Conservation (phyloP, 208 protist genomes). For the Angomonas ambiguus region DNA sequence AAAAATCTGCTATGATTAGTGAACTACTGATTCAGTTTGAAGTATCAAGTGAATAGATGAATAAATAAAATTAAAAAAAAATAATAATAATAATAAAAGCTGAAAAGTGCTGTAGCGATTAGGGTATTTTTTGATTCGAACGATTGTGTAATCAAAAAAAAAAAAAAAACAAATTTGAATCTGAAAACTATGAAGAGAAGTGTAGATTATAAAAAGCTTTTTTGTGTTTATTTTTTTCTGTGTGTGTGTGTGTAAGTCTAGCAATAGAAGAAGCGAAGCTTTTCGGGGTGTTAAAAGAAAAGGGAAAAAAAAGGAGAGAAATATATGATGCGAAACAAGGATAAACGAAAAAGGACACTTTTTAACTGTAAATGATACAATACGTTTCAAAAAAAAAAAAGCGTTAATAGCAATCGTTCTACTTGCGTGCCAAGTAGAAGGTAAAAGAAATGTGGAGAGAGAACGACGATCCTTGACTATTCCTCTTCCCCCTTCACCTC, state of each 20-base stretch:
- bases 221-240: not conserved
- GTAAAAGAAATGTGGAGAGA: no score
- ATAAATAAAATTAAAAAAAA: no score
- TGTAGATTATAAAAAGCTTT: not conserved
- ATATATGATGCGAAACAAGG: not conserved
- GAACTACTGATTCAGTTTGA: no score
- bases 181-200: not conserved
- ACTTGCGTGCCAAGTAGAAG: no score
- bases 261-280: no score
- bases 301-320: not conserved
- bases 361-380: no score
- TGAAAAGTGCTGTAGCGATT: no score
- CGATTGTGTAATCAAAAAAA: not conserved
- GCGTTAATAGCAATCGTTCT: not conserved
- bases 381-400: constrained; percentile 15
- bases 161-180: not conserved
- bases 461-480: no score
- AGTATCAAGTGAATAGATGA: not conserved
- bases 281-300: no score
- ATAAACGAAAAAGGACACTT: not conserved
- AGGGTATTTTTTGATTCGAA: no score
- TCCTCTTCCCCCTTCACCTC: not conserved
- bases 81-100: no score
- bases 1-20: no score
- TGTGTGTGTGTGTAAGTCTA: not conserved